Evolutionary conservation across 1,284 basidiomycete species (phyloP).

Genomic region (Thelephora terrestris): DNA sequence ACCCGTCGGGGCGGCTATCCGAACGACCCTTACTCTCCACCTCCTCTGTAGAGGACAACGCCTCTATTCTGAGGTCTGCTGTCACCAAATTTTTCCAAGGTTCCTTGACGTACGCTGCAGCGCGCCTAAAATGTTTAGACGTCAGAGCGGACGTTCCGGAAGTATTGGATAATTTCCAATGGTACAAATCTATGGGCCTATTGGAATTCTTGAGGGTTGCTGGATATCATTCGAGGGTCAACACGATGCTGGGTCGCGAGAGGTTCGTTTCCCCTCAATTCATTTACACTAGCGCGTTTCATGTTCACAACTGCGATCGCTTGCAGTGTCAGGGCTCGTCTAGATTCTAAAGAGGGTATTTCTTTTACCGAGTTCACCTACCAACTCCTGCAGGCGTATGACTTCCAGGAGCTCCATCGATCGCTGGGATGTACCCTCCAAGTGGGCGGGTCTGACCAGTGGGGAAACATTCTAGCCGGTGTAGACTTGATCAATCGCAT

Average conservation of each 20-base stretch:
- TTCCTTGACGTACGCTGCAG: slow-evolving; percentile 51
- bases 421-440: slow-evolving; percentile 74
- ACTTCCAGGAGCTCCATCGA: slow-evolving; percentile 77
- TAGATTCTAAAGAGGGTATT: slow-evolving; percentile 72
- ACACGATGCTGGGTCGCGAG: slow-evolving; percentile 86
- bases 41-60: slow-evolving; percentile 59
- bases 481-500: slow-evolving; percentile 76
- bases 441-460: slow-evolving; percentile 94
- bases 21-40: slow-evolving; percentile 69
- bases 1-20: slow-evolving; percentile 83
- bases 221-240: slow-evolving; percentile 77
- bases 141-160: slow-evolving; percentile 23
- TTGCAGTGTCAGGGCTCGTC: slow-evolving; percentile 73
- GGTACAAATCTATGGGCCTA: slow-evolving; percentile 68
- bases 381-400: slow-evolving; percentile 94
- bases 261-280: slow-evolving; percentile 42
- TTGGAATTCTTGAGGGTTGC: slow-evolving; percentile 81
- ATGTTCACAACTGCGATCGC: not conserved
- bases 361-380: slow-evolving; percentile 98
- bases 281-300: not conserved
- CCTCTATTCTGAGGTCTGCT: slow-evolving; percentile 52
- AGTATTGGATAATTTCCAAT: slow-evolving; percentile 79
- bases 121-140: slow-evolving; percentile 19
- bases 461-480: slow-evolving; percentile 96
- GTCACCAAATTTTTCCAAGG: slow-evolving; percentile 66